phyloP scores from a whole-genome alignment of 768 basidiomycete genomes.

The Clitopilus hobsonii region DNA sequence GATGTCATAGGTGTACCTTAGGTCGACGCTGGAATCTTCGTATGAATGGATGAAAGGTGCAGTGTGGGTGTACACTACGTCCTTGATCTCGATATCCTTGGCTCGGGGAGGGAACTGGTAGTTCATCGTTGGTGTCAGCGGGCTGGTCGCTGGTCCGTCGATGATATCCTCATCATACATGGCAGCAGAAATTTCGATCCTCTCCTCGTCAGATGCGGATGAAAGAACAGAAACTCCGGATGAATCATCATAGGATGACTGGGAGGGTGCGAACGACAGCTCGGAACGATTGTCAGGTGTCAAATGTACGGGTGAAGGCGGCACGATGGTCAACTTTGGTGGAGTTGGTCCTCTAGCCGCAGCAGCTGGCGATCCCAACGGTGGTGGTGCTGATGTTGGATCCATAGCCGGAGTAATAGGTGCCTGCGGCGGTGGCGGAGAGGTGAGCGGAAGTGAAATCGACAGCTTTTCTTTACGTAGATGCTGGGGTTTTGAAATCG shows the following conservation, averaged over 20 bases:
- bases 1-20: slow-evolving; percentile 20
- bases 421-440: slow-evolving; percentile 13
- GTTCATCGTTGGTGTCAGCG: slow-evolving; percentile 15
- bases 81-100: slow-evolving; percentile 4
- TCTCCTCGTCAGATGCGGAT: slow-evolving; percentile 15
- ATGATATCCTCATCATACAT: slow-evolving; percentile 35
- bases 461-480: slow-evolving; percentile 19
- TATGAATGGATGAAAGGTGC: slow-evolving; percentile 50
- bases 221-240: slow-evolving; percentile 19
- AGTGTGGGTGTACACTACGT: slow-evolving; percentile 27
- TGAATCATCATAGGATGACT: slow-evolving; percentile 12
- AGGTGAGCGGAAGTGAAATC: slow-evolving; percentile 16
- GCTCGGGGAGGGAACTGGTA: slow-evolving; percentile 13
- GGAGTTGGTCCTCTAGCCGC: not conserved
- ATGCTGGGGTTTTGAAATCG: slow-evolving; percentile 48
- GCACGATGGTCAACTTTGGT: slow-evolving; percentile 16
- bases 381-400: too few relatives aligned
- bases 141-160: slow-evolving; percentile 26
- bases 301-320: slow-evolving; percentile 24
- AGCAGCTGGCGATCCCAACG: not conserved
- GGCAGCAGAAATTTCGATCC: slow-evolving; percentile 36
- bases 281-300: slow-evolving; percentile 8
- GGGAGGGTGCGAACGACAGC: slow-evolving; percentile 16
- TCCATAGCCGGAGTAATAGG: slow-evolving; percentile 12
- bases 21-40: slow-evolving; percentile 23